Evolutionary conservation across 352 stramenopile genomes (phyloP), one percentile per base, ranked within the genome.

Genomic region (Globisporangium radiosum): DNA sequence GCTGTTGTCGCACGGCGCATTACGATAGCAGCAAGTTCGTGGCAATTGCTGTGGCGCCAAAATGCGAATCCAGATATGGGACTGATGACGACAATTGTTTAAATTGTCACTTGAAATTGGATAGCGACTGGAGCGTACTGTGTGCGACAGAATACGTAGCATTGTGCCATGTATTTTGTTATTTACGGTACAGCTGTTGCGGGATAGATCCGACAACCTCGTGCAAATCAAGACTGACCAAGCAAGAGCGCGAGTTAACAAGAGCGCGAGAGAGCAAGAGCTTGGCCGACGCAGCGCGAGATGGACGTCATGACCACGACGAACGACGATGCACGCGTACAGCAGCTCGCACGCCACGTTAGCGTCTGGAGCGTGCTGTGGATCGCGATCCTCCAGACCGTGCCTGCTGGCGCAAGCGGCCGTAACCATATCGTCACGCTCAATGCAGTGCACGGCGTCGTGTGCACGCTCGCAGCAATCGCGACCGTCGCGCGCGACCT

Each of bases 351-450:
- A 33, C 40, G 56, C 47, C 59, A 69, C 54, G 69, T 76, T 39
- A 66, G 47, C 1, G 71, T 58, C 15, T 89, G 81, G 79, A 73
- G 65, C 42, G 37, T 69, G 36, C 48, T 87, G 47, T 91, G 81
- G 79, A 69, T 72, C 44, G 37, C 75, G 14, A 67, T 79, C 15
- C 64, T 89, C 57, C 59, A 78, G 50, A 44, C 67, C 25, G 66
- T 87, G 4, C 70, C 77, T 0, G 60, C 69, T 7, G 79, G 81
- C 4, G 52, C 42, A 6, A 71, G 64, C 54, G 74, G 72, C 3
- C 70, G 75, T 13, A 83, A 85, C 57, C 79, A 91, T 65, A 86
- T 90, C 53, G 68, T 90, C 45, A 71, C 73, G 62, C 74, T 91
- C 39, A 91, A 91, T 48, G 77, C 73, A 6, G 71, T 66, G 44